Base-by-base conservation (phyloP, 306 rosid species). In the Sesbania bispinosa region DNA sequence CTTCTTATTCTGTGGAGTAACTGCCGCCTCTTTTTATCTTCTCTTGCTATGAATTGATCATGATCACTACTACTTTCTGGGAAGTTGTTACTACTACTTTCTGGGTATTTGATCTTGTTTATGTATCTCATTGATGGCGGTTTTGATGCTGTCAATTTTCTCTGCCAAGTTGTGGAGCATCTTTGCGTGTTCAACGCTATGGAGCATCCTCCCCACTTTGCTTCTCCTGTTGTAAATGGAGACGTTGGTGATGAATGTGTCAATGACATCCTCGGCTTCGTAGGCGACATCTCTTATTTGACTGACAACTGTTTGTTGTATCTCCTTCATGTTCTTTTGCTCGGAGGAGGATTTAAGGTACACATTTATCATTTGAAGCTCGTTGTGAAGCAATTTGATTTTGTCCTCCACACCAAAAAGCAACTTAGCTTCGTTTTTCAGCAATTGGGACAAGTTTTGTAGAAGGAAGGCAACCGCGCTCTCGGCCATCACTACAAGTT, bases 261-360 rank as follows among this genome's bases (percentile, higher is more conserved):
- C 82, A 1, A 70, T 16, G 2, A 77, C 67, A 52, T 77, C 73
- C 6, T 77, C 81, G 13, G 64, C 75, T 36, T 47, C 19, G 46
- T 29, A 0, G 2, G 77, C 73, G 0, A 13, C 71, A 19, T 77
- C 77, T 23, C 66, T 61, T 2, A 69, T 77, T 42, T 69, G 73
- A 3, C 5, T 29, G 2, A 77, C 23, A 2, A 62, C 60, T 43
- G 19, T 58, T 15, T 63, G n/a, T 39, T 39, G 4, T 1, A 39
- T 39, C 3, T 16, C 53, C 4, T 45, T 7, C 11, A 45, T 24
- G 19, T 10, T 47, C 42, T 36, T 48, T n/a, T 59, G 16, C 33
- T 58, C 36, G 53, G 23, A 23, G 42, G 19, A 1, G n/a, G n/a
- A n/a, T n/a, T n/a, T n/a, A n/a, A n/a, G n/a, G n/a, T n/a, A n/a